Percentiles rank a stretch among this genome's conserved stretches.
Evolutionary conservation across 2,329 filamentous ascomycete genomes (phyloP).

Genomic region (Apiospora aurea): DNA sequence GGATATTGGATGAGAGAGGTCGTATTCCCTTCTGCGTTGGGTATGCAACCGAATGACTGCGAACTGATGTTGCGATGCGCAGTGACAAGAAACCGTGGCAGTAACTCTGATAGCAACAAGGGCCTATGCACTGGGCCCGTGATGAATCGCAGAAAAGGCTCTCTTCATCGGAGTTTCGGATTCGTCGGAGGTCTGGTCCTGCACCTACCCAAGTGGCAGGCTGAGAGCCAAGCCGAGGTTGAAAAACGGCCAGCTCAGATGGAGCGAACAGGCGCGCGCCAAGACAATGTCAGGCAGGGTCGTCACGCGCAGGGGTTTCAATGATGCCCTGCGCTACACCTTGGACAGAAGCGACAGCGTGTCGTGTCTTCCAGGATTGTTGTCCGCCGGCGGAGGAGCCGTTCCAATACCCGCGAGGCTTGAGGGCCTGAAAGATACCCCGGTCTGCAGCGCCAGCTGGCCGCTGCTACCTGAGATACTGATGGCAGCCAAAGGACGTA

Average conservation of each 20-base stretch:
- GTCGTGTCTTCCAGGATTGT: neutral
- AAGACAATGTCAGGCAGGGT: neutral
- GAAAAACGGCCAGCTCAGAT: neutral
- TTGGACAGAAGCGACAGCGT: constrained; percentile 16
- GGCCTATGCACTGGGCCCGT: neutral
- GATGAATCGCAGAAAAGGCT: neutral
- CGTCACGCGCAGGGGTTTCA: neutral
- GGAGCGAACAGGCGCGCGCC: constrained; percentile 10
- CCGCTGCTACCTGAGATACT: neutral
- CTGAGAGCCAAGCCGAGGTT: neutral
- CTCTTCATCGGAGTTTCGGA: constrained; percentile 10
- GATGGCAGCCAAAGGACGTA: constrained; percentile 3
- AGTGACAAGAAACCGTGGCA: constrained; percentile 10
- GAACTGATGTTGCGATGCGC: neutral
- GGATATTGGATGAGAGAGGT: neutral
- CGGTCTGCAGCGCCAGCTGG: constrained; percentile 16
- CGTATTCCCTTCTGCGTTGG: constrained; percentile 11
- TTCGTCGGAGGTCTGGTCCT: neutral
- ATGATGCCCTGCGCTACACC: constrained; percentile 4
- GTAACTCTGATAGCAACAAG: constrained; percentile 1
- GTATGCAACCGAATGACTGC: neutral
- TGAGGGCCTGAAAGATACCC: neutral
- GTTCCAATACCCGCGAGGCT: constrained; percentile 1
- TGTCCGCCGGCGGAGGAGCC: constrained; percentile 13
- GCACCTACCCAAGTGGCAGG: neutral